phyloP scores from a whole-genome alignment of 2,329 filamentous ascomycete species.

The Botrytis fragariae region DNA sequence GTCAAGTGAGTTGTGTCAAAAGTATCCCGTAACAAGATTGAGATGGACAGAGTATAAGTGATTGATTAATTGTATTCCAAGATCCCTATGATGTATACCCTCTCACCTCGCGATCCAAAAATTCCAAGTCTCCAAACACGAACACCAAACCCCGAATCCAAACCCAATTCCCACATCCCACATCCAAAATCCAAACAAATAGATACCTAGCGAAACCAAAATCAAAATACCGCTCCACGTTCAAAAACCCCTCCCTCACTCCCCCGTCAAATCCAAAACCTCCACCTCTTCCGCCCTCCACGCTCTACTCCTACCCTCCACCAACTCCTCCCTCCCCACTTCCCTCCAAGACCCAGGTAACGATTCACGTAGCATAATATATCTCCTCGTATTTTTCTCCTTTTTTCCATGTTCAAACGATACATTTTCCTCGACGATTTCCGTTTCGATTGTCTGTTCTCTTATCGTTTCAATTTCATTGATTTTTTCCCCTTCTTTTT shows the following conservation, averaged over 20 bases:
- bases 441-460: conserved; percentile 1
- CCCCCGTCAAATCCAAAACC: conserved; percentile 19
- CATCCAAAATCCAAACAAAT: neutral
- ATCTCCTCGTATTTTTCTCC: neutral
- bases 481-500: neutral
- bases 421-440: neutral
- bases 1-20: neutral
- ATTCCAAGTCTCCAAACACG: neutral
- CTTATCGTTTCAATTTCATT: neutral
- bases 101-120: neutral
- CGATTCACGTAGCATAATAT: conserved; percentile 17
- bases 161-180: neutral
- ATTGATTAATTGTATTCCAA: neutral
- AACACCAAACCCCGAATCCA: neutral
- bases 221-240: neutral
- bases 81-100: too few species aligned
- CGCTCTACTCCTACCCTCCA: conserved; percentile 19
- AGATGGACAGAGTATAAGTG: neutral
- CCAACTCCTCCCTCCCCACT: conserved; percentile 4
- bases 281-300: conserved; percentile 21
- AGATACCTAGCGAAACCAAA: neutral
- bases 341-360: conserved; percentile 19
- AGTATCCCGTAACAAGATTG: neutral
- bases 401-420: neutral
- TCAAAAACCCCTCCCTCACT: neutral